Evolutionary conservation across 441 rosid species (phyloP).

Genomic region (Manihot esculenta): DNA sequence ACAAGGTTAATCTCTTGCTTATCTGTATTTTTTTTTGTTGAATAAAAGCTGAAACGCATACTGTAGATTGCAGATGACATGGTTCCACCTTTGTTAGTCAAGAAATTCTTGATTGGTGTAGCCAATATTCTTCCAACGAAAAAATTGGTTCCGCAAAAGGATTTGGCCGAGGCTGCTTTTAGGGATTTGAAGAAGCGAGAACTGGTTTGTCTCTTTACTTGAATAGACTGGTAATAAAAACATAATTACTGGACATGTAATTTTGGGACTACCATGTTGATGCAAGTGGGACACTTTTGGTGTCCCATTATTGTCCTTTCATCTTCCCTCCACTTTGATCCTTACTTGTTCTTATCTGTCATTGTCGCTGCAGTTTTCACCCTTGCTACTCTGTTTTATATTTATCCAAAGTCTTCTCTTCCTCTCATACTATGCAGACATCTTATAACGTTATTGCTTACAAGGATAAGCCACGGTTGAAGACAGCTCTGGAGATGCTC

Average conservation of each 20-base stretch:
- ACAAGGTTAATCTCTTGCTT: not conserved
- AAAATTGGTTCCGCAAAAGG: constrained; percentile 85
- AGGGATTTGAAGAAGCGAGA: constrained; percentile 60
- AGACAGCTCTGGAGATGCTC: constrained; percentile 79
- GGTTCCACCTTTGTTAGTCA: constrained; percentile 62
- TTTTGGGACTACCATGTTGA: not conserved
- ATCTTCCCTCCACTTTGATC: not conserved
- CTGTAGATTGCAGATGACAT: constrained; percentile 84
- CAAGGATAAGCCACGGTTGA: constrained; percentile 71
- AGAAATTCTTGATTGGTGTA: constrained; percentile 61
- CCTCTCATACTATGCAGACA: constrained; percentile 39
- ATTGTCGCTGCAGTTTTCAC: not conserved
- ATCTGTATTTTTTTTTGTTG: not conserved
- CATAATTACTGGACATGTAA: not conserved
- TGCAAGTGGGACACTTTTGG: not conserved
- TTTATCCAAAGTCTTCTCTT: not conserved
- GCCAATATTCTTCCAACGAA: constrained; percentile 70
- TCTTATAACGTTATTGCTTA: constrained; percentile 71
- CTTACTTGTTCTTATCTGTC: not conserved
- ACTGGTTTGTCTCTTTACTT: constrained; percentile 43
- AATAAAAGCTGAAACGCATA: constrained; percentile 11
- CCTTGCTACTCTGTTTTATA: not conserved
- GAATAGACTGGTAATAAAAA: constrained; percentile 4
- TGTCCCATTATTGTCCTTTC: not conserved
- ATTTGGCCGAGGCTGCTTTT: constrained; percentile 83